These are phyloP conservation scores for Globomyces sp. DNA, from an alignment of 371 early-diverging fungal genomes.

Conservation along the genomic window DNA sequence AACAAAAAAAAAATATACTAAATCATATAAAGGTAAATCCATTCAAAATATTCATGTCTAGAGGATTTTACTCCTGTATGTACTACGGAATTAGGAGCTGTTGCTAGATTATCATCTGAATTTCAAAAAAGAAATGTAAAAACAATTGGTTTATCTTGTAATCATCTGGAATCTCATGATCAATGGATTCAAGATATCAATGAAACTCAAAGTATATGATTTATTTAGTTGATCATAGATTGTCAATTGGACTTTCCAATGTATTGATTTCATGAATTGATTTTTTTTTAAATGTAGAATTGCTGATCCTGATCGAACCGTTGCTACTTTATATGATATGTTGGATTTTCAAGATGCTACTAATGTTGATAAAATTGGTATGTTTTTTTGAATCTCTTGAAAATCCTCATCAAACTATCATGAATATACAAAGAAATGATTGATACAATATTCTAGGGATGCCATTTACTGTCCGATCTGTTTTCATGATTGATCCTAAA, in stretches of 20 bases:
- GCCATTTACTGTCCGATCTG: conserved; percentile 92
- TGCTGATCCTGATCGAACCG: conserved; percentile 32
- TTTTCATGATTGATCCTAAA: conserved; percentile 91
- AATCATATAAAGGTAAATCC: too few species aligned
- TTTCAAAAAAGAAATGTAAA: conserved; percentile 81
- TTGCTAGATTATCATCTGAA: conserved; percentile 74
- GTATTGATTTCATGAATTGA: conserved; percentile 55
- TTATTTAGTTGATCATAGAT: conserved; percentile 11
- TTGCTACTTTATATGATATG: conserved; percentile 89
- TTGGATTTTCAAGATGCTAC: conserved; percentile 89
- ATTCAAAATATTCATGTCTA: too few species aligned
- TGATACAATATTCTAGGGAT: conserved; percentile 53
- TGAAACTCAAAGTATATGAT: conserved; percentile 51
- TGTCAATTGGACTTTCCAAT: conserved; percentile 85
- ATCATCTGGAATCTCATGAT: conserved; percentile 75
- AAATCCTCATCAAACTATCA: too few species aligned
- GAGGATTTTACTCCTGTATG: conserved; percentile 96
- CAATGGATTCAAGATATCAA: conserved; percentile 92
- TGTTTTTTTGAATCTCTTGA: too few species aligned
- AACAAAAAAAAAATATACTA: too few species aligned
- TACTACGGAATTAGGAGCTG: conserved; percentile 92
- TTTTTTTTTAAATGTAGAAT: background rate
- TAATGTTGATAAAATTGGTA: conserved; percentile 70
- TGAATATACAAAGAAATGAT: too few species aligned
- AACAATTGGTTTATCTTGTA: conserved; percentile 90